Conservation (phyloP, 2,329 filamentous ascomycete genomes). For the Pseudogymnoascus sp. region DNA sequence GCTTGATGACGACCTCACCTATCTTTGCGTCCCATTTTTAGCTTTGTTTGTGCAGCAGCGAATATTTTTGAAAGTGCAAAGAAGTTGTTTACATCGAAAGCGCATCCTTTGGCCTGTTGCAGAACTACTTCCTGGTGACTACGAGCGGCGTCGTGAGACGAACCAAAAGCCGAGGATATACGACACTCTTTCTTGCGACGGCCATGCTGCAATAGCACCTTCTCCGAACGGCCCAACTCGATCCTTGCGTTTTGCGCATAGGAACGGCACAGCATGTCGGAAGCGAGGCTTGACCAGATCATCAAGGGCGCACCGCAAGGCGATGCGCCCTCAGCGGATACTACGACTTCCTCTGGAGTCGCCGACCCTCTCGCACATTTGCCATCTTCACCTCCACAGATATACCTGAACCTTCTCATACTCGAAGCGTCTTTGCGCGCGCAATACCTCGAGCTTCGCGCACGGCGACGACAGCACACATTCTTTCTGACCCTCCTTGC, state of each 20-base stretch:
- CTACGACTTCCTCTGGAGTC: conserved; percentile 31
- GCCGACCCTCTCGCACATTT: conserved; percentile 32
- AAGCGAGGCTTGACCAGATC: conserved; percentile 57
- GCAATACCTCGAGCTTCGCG: conserved; percentile 85
- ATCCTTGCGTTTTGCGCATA: background rate
- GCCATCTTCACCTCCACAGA: conserved; percentile 40
- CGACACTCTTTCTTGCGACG: background rate
- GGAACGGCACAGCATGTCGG: background rate
- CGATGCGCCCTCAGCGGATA: conserved; percentile 36
- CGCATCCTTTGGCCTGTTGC: background rate
- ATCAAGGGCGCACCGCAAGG: conserved; percentile 81
- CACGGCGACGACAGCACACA: conserved; percentile 81
- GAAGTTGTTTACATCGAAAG: background rate
- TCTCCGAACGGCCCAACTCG: background rate
- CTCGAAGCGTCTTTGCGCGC: conserved; percentile 89
- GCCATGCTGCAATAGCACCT: conserved; percentile 3
- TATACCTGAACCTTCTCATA: conserved; percentile 96
- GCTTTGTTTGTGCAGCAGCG: background rate
- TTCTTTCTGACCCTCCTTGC: conserved; percentile 79
- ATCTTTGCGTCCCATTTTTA: background rate
- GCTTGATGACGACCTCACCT: background rate
- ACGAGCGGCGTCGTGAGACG: background rate
- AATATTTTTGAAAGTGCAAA: background rate
- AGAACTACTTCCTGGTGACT: background rate
- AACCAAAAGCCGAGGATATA: background rate